Conservation (phyloP, 305 asterid species). For the Solanum chacoense region DNA sequence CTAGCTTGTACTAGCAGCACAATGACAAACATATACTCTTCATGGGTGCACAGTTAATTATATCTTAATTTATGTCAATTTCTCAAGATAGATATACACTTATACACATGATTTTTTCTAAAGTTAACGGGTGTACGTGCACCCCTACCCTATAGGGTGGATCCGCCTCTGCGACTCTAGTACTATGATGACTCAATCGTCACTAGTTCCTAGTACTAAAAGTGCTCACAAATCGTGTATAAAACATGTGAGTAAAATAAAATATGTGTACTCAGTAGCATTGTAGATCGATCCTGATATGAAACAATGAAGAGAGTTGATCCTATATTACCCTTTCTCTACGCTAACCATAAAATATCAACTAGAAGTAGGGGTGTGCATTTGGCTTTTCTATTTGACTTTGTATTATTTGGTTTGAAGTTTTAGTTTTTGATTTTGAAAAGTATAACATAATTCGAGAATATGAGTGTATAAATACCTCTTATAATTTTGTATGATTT, state of each 20-base stretch:
- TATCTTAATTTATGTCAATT: too few species aligned
- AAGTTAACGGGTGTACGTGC: too few species aligned
- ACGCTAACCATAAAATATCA: not conserved
- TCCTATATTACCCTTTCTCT: not conserved
- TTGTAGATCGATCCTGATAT: not conserved
- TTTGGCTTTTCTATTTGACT: too few species aligned
- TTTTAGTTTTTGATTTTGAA: not conserved
- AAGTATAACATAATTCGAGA: not conserved
- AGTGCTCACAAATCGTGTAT: not conserved
- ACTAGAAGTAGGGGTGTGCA: not conserved
- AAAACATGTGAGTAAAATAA: not conserved
- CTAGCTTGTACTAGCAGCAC: too few species aligned
- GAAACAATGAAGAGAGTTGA: not conserved
- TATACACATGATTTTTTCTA: too few species aligned
- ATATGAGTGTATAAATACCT: not conserved
- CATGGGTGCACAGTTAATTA: too few species aligned
- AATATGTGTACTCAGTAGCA: not conserved
- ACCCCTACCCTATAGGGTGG: too few species aligned
- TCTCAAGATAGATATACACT: too few species aligned
- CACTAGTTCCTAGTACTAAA: not conserved
- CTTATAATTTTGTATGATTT: not conserved
- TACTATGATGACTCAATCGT: not conserved
- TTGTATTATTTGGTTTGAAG: too few species aligned
- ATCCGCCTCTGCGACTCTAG: too few species aligned
- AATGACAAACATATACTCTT: too few species aligned